Evolutionary conservation across 2,329 filamentous ascomycete genomes (phyloP).

Genomic region (Bipolaris gigantea): DNA sequence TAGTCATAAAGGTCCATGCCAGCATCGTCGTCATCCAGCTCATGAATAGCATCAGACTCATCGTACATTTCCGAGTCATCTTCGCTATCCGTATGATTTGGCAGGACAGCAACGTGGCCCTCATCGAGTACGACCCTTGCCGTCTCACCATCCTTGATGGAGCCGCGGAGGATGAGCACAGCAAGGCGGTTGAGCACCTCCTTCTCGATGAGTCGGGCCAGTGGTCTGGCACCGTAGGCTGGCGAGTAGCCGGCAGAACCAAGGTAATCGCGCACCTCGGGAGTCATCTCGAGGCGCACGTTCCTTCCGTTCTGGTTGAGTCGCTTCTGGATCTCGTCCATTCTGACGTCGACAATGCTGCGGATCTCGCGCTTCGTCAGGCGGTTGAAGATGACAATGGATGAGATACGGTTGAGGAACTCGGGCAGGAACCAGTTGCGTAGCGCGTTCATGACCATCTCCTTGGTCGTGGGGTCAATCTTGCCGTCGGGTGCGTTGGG

Average conservation of each 20-base stretch:
- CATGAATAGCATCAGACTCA: constrained; percentile 73
- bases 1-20: constrained; percentile 68
- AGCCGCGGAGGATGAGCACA: constrained; percentile 84
- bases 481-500: constrained; percentile 76
- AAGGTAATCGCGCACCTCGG: constrained; percentile 90
- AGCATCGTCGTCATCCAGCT: constrained; percentile 58
- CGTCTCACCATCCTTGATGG: constrained; percentile 80
- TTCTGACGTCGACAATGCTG: constrained; percentile 89
- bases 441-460: constrained; percentile 87
- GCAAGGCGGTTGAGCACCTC: constrained; percentile 94
- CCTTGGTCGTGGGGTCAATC: constrained; percentile 82
- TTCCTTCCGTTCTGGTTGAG: constrained; percentile 83
- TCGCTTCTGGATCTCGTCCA: constrained; percentile 87
- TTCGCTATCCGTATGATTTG: constrained; percentile 76
- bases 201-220: constrained; percentile 90
- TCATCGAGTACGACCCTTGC: constrained; percentile 79
- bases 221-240: constrained; percentile 87
- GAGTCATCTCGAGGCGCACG: constrained; percentile 77
- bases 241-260: constrained; percentile 91
- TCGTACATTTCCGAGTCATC: constrained; percentile 75
- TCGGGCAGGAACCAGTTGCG: constrained; percentile 97
- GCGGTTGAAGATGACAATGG: constrained; percentile 97
- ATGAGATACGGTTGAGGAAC: constrained; percentile 97
- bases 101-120: constrained; percentile 76
- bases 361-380: constrained; percentile 88